Evolutionary conservation across 1,284 basidiomycete species (phyloP).

Genomic region (Golubevia sp.): DNA sequence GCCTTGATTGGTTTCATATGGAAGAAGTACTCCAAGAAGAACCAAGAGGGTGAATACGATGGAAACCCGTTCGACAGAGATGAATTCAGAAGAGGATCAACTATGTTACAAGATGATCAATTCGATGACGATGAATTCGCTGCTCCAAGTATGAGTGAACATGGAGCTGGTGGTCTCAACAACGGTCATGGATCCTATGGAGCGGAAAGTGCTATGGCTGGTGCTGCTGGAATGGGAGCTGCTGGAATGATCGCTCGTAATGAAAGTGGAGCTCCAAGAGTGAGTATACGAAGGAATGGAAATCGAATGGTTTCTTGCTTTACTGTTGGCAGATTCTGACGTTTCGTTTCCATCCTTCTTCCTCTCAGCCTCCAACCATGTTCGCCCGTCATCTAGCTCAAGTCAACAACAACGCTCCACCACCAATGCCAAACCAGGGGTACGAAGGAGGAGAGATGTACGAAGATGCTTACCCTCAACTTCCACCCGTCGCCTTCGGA

Average conservation of each 20-base stretch:
- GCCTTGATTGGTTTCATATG: slow-evolving; percentile 45
- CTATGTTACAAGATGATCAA: slow-evolving; percentile 40
- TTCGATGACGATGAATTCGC: slow-evolving; percentile 41
- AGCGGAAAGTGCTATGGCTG: slow-evolving; percentile 14
- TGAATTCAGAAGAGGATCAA: slow-evolving; percentile 42
- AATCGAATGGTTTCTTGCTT: too few relatives aligned
- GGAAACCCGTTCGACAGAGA: slow-evolving; percentile 43
- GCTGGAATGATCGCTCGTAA: slow-evolving; percentile 27
- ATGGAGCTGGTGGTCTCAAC: slow-evolving; percentile 25
- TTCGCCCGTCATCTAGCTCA: slow-evolving; percentile 43
- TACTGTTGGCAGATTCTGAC: too few relatives aligned
- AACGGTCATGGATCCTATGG: slow-evolving; percentile 24
- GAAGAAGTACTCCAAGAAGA: slow-evolving; percentile 30
- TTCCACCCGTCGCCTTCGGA: slow-evolving; percentile 42
- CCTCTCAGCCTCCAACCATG: slow-evolving; percentile 41
- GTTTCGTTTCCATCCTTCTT: too few relatives aligned
- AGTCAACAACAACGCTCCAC: slow-evolving; percentile 21
- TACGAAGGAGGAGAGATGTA: background rate
- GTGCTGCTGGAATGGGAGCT: slow-evolving; percentile 8
- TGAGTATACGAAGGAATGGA: too few relatives aligned
- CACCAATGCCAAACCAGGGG: slow-evolving; percentile 24
- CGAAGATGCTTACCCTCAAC: slow-evolving; percentile 17
- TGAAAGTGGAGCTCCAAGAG: slow-evolving; percentile 31
- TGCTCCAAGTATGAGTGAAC: slow-evolving; percentile 34
- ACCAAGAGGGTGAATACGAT: slow-evolving; percentile 41